These are phyloP conservation scores for Pyrenula aspistea DNA, from an alignment of 495 filamentous ascomycete species.

Conservation along the genomic window DNA sequence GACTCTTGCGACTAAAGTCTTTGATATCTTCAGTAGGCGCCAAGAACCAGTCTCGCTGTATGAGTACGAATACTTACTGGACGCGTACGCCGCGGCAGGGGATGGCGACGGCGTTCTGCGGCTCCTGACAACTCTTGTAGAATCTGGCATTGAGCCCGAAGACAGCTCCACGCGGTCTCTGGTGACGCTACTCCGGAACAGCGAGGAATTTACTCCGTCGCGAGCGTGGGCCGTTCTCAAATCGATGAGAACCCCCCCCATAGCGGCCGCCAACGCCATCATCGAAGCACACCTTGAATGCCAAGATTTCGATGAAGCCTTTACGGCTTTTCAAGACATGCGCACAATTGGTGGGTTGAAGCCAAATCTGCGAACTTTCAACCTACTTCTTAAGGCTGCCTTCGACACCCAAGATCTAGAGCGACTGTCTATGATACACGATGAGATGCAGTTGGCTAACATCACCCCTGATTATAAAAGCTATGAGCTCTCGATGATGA, in stretches of 20 bases:
- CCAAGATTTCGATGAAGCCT: slow-evolving; percentile 16
- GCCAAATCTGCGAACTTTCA: not conserved
- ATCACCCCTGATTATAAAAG: not conserved
- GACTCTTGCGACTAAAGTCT: slow-evolving; percentile 34
- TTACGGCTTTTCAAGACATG: not conserved
- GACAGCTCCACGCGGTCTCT: slow-evolving; percentile 48
- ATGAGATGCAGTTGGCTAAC: not conserved
- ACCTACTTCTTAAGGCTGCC: not conserved
- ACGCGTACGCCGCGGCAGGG: slow-evolving; percentile 46
- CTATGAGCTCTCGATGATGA: not conserved
- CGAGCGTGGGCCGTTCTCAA: slow-evolving; percentile 42
- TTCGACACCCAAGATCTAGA: not conserved
- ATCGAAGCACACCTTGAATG: slow-evolving; percentile 39
- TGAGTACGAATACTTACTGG: slow-evolving; percentile 69
- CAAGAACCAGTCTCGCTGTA: slow-evolving; percentile 38
- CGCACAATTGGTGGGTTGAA: not conserved
- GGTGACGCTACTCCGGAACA: slow-evolving; percentile 24
- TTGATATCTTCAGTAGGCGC: slow-evolving; percentile 28
- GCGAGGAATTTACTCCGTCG: slow-evolving; percentile 14
- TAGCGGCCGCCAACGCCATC: slow-evolving; percentile 47
- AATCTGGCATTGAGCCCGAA: slow-evolving; percentile 40
- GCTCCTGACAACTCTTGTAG: slow-evolving; percentile 55
- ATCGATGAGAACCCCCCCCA: slow-evolving; percentile 32
- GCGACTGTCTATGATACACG: not conserved
- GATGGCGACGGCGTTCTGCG: slow-evolving; percentile 45